A percentile compares a stretch with the other conserved stretches of the same genome.
These are phyloP conservation scores for Sugiyamaella smithiae DNA, from an alignment of 805 yeast genomes.

Conservation along the genomic window DNA sequence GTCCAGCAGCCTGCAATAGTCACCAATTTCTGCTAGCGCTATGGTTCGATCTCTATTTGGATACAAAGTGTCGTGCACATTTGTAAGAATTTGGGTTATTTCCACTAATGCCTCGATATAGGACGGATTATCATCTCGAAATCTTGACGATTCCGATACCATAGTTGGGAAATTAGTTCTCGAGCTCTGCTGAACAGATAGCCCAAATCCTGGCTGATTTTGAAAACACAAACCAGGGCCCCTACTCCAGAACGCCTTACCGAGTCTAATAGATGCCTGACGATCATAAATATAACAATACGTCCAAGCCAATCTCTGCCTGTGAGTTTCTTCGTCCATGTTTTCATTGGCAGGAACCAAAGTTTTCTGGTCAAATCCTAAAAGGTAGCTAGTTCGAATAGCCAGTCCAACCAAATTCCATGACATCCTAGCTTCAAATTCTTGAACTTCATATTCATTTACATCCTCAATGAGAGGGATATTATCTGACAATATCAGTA, in stretches of 20 bases:
- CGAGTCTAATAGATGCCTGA: slow-evolving; percentile 25
- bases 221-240: slow-evolving; percentile 27
- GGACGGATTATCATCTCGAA: slow-evolving; percentile 22
- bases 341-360: slow-evolving; percentile 16
- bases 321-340: slow-evolving; percentile 21
- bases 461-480: slow-evolving; percentile 17
- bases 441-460: slow-evolving; percentile 9
- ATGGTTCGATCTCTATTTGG: slow-evolving; percentile 26
- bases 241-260: slow-evolving; percentile 26
- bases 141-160: slow-evolving; percentile 9
- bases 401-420: slow-evolving; percentile 28
- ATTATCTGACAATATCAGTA: slow-evolving; percentile 24
- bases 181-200: slow-evolving; percentile 17
- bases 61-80: slow-evolving; percentile 26
- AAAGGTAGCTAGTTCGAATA: slow-evolving; percentile 21
- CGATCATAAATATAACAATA: slow-evolving; percentile 26
- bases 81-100: slow-evolving; percentile 25
- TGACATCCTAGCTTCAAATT: slow-evolving; percentile 22
- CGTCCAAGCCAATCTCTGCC: slow-evolving; percentile 26
- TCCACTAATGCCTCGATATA: slow-evolving; percentile 25
- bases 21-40: slow-evolving; percentile 24
- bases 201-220: slow-evolving; percentile 13
- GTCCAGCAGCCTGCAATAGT: slow-evolving; percentile 24
- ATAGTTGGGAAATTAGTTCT: slow-evolving; percentile 24
- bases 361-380: slow-evolving; percentile 27